Evolutionary conservation across 208 protist species (phyloP).

Genomic region (Acanthamoeba divionensis): DNA sequence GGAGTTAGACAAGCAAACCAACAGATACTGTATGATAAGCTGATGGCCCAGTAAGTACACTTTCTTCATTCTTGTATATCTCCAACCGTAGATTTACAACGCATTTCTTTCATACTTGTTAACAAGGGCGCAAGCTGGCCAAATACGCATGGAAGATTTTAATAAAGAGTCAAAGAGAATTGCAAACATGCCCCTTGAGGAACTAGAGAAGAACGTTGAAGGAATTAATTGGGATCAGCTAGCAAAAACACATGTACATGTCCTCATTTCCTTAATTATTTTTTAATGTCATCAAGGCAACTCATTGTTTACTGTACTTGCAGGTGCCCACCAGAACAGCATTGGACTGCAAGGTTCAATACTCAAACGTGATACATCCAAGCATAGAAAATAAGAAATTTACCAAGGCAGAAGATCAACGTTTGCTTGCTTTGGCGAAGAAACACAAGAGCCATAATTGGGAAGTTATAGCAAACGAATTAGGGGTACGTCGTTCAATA

Average conservation of each 20-base stretch:
- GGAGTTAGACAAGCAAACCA: slow-evolving; percentile 61
- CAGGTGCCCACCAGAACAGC: slow-evolving; percentile 48
- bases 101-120: neutral
- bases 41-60: neutral
- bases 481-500: neutral
- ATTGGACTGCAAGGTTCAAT: slow-evolving; percentile 67
- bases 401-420: slow-evolving; percentile 70
- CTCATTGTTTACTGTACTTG: neutral
- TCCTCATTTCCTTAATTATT: neutral
- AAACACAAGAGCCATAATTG: slow-evolving; percentile 71
- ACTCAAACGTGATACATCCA: slow-evolving; percentile 58
- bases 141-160: neutral
- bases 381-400: slow-evolving; percentile 62
- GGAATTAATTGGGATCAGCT: slow-evolving; percentile 67
- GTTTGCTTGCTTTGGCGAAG: slow-evolving; percentile 58
- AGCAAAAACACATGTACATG: neutral
- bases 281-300: neutral
- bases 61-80: neutral
- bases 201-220: slow-evolving; percentile 64
- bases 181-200: neutral
- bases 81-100: no score
- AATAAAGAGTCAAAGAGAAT: slow-evolving; percentile 48
- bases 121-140: neutral
- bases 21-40: neutral
- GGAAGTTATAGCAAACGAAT: slow-evolving; percentile 52